Base-by-base conservation (phyloP, 2,329 filamentous ascomycete genomes). In the Elsinoe fawcettii region DNA sequence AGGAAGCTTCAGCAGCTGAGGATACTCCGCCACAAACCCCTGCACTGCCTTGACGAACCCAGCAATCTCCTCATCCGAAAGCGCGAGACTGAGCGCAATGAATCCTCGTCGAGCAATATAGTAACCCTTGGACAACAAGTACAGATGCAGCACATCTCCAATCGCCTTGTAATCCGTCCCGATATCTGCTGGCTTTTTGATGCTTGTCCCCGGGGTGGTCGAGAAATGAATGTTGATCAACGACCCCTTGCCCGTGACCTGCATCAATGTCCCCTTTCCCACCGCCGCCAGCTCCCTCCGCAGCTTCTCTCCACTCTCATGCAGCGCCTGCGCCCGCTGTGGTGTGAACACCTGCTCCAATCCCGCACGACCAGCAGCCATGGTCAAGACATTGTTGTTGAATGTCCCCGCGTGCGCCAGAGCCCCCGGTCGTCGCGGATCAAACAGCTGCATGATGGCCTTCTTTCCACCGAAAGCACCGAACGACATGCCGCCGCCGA, bases 401-500 rank as follows among this genome's bases (percentile, higher is more conserved):
- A 85, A 86, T 0, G 84, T 86, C 1, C 83, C 83, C 0, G 82
- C 80, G 63, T 86, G 83, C 0, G 73, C 66, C 9, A 83, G 69
- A 0, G 68, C 66, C 1, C 66, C 70, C 1, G 66, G 58, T 0
- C 67, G 64, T 9, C 75, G 66, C 8, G 80, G 80, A 62, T 82
- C 78, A 63, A 80, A 85, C 5, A 79, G 65, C 0, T 69, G 67
- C 81, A 87, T 85, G 60, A 87, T 75, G 4, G 81, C 76, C 37
- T 66, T 65, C 22, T 75, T 73, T 0, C 85, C 85, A 0, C 85
- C 84, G 64, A 88, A 86, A 0, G 80, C 83, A 1, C 84, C 85
- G 64, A 87, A 85, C 0, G 80, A 75, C 63, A 86, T 75, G 0
- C 84, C 85, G 2, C 84, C 85, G 5, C 84, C 85, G 1, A 87